Evolutionary conservation across 192 early-diverging fungal species (phyloP), one percentile per base, ranked within the genome.

Genomic region (Podochytrium sp.): DNA sequence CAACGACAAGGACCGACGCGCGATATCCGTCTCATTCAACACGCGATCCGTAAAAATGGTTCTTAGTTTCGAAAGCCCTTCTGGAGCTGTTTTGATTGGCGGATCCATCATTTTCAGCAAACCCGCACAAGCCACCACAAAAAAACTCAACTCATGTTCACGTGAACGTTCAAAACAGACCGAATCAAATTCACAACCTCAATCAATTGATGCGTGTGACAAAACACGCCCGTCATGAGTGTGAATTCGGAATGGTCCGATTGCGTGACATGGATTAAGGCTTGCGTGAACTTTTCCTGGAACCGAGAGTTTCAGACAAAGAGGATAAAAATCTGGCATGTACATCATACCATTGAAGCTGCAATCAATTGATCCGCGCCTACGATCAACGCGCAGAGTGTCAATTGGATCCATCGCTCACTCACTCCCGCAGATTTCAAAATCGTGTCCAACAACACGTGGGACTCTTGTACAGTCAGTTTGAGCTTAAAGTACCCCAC

Each of bases 221-320:
- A 76, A 49, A 27, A 76, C 32, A 76, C 75, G 3, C 65, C 75
- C 6, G 51, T 29, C 65, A 76, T 76, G 29, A 76, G 60, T 18
- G 75, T 57, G 32, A 70, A 30, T 37, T 76, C 75, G 1, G 75
- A 70, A 34, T 33, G 1, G 38, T 70, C 66, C 1, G 41, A 59
- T 34, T 70, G 41, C 1, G 53, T 47, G 29, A 70, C 50, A 18
- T 47, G 25, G 10, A n/a, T 6, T 18, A 76, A 51, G 33, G 58
- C n/a, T 47, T 37, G 37, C 2, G 49, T 55, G 30, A 20, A 75
- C 34, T 66, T 75, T 55, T 65, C 39, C 64, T 74, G 73, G 33
- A 37, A 50, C 10, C 6, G n/a, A 29, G 55, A 29, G 16, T 47
- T 14, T 1, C 29, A 1, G 29, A 57, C 55, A 2, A 25, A 14